Evolutionary conservation across 257 asterid genomes (phyloP).

Genomic region (Salvia miltiorrhiza): DNA sequence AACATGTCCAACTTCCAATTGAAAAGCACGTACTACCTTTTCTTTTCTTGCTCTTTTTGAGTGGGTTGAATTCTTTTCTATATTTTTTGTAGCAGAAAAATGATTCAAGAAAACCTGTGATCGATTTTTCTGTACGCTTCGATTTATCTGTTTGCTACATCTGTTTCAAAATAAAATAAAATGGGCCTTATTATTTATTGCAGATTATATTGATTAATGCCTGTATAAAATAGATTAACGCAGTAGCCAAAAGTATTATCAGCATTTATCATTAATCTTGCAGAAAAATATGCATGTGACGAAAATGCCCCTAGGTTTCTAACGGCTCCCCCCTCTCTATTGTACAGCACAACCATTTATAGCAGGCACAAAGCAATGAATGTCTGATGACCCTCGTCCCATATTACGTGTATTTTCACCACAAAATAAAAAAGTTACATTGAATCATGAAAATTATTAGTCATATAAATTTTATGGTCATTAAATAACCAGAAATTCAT

Average conservation of each 20-base stretch:
- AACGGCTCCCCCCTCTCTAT: constrained; percentile 33
- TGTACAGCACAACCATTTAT: constrained; percentile 14
- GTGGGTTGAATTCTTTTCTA: background rate
- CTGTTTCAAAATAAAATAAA: too few species aligned
- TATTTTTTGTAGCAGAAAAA: background rate
- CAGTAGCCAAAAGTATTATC: background rate
- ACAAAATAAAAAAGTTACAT: too few species aligned
- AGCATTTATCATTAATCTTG: background rate
- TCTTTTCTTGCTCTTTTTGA: constrained; percentile 11
- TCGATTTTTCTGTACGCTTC: too few species aligned
- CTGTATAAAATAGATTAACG: too few species aligned
- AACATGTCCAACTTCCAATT: background rate
- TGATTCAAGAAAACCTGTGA: background rate
- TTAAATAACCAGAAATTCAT: background rate
- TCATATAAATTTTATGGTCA: too few species aligned
- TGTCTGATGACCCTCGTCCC: background rate
- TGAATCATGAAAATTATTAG: too few species aligned
- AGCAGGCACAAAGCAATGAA: background rate
- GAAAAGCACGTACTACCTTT: constrained; percentile 28
- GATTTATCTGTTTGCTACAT: too few species aligned
- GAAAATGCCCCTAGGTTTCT: constrained; percentile 21
- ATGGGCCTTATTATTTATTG: background rate
- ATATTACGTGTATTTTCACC: too few species aligned
- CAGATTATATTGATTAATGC: background rate
- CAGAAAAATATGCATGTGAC: constrained; percentile 29